Evolutionary conservation across 2,329 filamentous ascomycete species (phyloP), one percentile per base, ranked within the genome.

Genomic region (Didymellaceae sp.): DNA sequence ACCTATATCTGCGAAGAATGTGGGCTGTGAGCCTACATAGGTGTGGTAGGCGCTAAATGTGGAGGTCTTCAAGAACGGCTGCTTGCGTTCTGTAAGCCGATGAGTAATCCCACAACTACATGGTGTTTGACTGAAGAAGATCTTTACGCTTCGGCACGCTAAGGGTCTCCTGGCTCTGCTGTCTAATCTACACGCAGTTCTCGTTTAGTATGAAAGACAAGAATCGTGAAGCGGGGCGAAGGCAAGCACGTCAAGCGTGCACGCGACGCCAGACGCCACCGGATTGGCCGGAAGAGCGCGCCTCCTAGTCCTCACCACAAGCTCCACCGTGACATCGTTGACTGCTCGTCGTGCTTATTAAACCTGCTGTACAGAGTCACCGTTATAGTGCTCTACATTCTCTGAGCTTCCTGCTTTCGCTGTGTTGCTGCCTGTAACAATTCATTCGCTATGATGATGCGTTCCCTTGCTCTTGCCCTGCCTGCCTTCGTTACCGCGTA

Each of bases 301-400:
- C 52, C 58, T 42, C 52, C 55, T 54, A 41, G 20, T 31, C 49
- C 34, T 34, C 51, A 56, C 28, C 28, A n/a, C n/a, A 37, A 41
- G 43, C 51, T 62, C 56, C 55, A 59, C 49, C 21, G 53, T 62
- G 60, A 62, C 58, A 63, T 63, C 50, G 40, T 59, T 41, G 35
- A 57, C 33, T 35, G 45, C 51, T 45, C 53, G 58, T n/a, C 45
- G 39, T 52, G 39, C 44, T 35, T 30, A 32, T 45, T 54, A 53
- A 52, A 54, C 48, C 18, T 30, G 45, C 43, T 39, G 32, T 26
- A 25, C 38, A 46, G 41, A 33, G 31, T 49, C 13, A 10, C 13
- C 26, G 6, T 25, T 39, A 35, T 43, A 17, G 25, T 25, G 11
- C 8, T 20, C 5, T 40, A n/a, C 8, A 13, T 31, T 25, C 25